These are phyloP conservation scores for Ammopiptanthus mongolicus DNA, from an alignment of 306 rosid genomes.

Conservation along the genomic window DNA sequence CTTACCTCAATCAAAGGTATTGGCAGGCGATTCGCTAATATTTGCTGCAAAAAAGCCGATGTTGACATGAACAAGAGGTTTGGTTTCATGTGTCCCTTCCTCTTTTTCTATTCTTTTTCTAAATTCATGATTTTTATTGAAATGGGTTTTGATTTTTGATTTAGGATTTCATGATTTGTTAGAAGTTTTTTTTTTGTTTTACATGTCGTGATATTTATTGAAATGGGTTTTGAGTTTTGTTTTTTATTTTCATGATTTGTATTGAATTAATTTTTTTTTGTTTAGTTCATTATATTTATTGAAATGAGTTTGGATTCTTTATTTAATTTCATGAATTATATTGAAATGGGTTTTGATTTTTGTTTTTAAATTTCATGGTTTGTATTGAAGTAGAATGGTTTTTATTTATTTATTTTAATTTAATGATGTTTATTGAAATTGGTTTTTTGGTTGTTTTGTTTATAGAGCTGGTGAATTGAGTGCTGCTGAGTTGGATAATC, in stretches of 20 bases:
- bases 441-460: background rate
- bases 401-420: too few species aligned
- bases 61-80: conserved; percentile 30
- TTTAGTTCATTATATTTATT: background rate
- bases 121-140: background rate
- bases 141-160: background rate
- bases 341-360: background rate
- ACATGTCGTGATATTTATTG: background rate
- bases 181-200: background rate
- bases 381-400: background rate
- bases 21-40: conserved; percentile 21
- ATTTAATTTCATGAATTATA: background rate
- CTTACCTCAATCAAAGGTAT: conserved; percentile 33
- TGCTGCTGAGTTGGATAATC: conserved; percentile 27
- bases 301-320: background rate
- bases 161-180: background rate
- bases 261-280: background rate
- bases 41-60: conserved; percentile 28
- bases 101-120: background rate
- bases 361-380: background rate
- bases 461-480: conserved; percentile 25
- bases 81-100: background rate
- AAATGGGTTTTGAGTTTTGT: too few species aligned
- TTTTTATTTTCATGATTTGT: background rate
- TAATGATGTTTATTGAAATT: background rate